A percentile compares a stretch with the other conserved stretches of the same genome.
Conservation (phyloP, 108 stramenopile genomes). For the Stephanodiscus triporus region DNA sequence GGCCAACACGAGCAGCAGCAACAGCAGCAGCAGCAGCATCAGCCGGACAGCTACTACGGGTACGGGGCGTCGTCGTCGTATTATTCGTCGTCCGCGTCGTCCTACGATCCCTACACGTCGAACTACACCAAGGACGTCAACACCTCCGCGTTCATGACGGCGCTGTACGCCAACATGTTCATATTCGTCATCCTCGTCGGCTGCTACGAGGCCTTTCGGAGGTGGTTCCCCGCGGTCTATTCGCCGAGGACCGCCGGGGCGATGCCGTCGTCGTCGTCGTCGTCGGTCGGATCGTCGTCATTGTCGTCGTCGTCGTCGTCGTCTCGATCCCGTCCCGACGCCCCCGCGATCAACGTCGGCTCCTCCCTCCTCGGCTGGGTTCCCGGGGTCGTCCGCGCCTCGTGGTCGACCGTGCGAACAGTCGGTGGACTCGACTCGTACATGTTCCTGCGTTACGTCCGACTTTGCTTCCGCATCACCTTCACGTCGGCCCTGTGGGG, state of each 20-base stretch:
- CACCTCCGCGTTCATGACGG: conserved; percentile 74
- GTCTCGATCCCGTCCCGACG: no score
- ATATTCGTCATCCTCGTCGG: conserved; percentile 70
- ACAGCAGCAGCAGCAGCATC: neutral
- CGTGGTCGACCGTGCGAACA: conserved; percentile 73
- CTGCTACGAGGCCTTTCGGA: conserved; percentile 72
- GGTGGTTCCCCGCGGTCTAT: conserved; percentile 74
- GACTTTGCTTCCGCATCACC: conserved; percentile 62
- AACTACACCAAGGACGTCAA: conserved; percentile 64
- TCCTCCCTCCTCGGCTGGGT: conserved; percentile 75
- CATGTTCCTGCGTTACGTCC: conserved; percentile 69
- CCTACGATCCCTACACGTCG: conserved; percentile 27
- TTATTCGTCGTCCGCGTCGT: neutral
- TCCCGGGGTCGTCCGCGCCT: conserved; percentile 58
- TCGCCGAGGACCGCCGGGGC: conserved; percentile 43
- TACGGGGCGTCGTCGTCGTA: neutral
- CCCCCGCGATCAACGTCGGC: conserved; percentile 37
- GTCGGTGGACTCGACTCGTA: conserved; percentile 69
- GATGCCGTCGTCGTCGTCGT: neutral
- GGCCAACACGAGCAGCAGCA: conserved; percentile 18
- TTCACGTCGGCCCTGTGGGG: conserved; percentile 61
- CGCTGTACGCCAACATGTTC: conserved; percentile 66
- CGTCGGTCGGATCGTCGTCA: conserved; percentile 4
- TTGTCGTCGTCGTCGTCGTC: neutral
- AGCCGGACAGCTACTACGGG: neutral